phyloP scores from a whole-genome alignment of 805 yeast genomes.

The Ogataea haglerorum region DNA sequence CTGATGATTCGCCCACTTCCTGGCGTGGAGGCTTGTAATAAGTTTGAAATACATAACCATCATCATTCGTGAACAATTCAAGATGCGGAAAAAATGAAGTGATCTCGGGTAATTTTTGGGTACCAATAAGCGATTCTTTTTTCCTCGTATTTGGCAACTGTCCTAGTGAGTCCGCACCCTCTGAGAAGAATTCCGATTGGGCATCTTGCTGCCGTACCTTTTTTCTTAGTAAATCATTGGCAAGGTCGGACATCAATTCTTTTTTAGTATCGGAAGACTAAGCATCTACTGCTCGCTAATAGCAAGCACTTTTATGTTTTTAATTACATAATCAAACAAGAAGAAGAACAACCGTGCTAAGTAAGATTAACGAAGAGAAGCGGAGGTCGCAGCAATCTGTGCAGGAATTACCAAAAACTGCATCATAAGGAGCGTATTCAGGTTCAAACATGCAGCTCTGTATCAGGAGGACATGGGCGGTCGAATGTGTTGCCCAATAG shows the following conservation, averaged over 20 bases:
- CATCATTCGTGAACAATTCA: conserved; percentile 20
- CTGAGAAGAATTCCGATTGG: neutral
- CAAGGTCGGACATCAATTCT: neutral
- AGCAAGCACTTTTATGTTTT: too few relatives aligned
- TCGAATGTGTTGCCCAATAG: too few relatives aligned
- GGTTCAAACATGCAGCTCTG: too few relatives aligned
- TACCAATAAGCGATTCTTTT: neutral
- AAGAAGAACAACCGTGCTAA: too few relatives aligned
- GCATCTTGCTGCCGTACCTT: neutral
- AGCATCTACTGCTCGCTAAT: too few relatives aligned
- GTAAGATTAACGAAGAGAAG: too few relatives aligned
- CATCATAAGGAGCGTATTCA: too few relatives aligned
- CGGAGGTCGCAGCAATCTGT: too few relatives aligned
- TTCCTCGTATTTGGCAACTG: neutral
- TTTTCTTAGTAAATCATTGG: neutral
- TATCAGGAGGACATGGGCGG: too few relatives aligned
- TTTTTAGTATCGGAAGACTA: too few relatives aligned
- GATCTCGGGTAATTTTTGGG: conserved; percentile 27
- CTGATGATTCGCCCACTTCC: conserved; percentile 38
- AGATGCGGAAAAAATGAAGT: conserved; percentile 33
- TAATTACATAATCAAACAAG: too few relatives aligned
- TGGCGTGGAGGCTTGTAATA: conserved; percentile 51
- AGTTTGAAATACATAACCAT: conserved; percentile 43
- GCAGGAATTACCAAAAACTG: too few relatives aligned
- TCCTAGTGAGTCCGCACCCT: neutral